Percentiles rank a stretch among this genome's conserved stretches.
Evolutionary conservation across 148 eudicot species (phyloP).

Genomic region (Cornus controversa): DNA sequence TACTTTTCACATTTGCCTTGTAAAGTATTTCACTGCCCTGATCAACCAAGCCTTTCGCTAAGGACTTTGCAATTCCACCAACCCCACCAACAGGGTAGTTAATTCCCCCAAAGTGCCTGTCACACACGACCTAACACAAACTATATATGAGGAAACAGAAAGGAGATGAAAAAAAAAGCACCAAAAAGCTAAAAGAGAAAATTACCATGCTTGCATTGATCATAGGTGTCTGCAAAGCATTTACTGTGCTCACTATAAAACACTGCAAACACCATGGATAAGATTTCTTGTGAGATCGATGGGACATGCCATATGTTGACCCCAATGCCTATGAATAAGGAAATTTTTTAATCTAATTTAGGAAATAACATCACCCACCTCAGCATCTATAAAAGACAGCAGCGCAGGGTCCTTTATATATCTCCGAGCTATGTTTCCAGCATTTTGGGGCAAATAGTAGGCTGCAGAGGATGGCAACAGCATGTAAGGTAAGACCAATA

Average conservation of each 20-base stretch:
- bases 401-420: slow-evolving; percentile 79
- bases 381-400: slow-evolving; percentile 93
- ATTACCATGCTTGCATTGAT: slow-evolving; percentile 99
- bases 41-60: slow-evolving; percentile 82
- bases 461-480: slow-evolving; percentile 52
- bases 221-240: slow-evolving; percentile 93
- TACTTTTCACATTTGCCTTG: slow-evolving; percentile 79
- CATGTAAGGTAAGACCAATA: slow-evolving; percentile 7
- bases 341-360: slow-evolving; percentile 6
- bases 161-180: slow-evolving; percentile 5
- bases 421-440: slow-evolving; percentile 91
- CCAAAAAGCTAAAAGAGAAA: slow-evolving; percentile 12
- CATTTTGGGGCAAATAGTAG: slow-evolving; percentile 94
- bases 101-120: slow-evolving; percentile 97
- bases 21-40: slow-evolving; percentile 87
- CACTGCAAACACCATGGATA: slow-evolving; percentile 54
- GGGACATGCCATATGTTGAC: neutral
- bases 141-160: slow-evolving; percentile 19
- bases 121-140: slow-evolving; percentile 80
- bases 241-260: slow-evolving; percentile 96
- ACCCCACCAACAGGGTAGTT: slow-evolving; percentile 98
- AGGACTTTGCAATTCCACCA: slow-evolving; percentile 85
- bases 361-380: slow-evolving; percentile 46
- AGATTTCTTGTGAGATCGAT: slow-evolving; percentile 16
- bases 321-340: slow-evolving; percentile 12